Percentiles rank a stretch among this genome's conserved stretches.
Evolutionary conservation across 2,329 filamentous ascomycete species (phyloP).

Genomic region (Nothopassalora personata): DNA sequence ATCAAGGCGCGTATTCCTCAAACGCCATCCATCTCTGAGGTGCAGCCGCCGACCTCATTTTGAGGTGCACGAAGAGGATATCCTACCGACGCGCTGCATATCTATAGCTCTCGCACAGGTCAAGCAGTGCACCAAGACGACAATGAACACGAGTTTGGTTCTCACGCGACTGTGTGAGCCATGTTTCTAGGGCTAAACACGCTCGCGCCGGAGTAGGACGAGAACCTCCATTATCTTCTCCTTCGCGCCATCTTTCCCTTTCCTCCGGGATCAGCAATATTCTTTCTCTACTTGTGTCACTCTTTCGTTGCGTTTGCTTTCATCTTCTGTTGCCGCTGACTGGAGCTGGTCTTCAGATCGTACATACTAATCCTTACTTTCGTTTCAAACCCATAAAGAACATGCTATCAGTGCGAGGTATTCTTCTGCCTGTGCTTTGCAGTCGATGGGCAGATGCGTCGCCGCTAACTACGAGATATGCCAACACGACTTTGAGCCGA

Average conservation of each 20-base stretch:
- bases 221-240: slow-evolving; percentile 1
- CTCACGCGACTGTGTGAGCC: not conserved
- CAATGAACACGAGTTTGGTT: not conserved
- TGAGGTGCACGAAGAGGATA: slow-evolving; percentile 1
- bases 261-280: not conserved
- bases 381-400: not conserved
- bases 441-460: slow-evolving; percentile 8
- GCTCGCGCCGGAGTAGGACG: not conserved
- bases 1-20: not conserved
- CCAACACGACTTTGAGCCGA: slow-evolving; percentile 11
- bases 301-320: slow-evolving; percentile 10
- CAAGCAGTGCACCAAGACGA: slow-evolving; percentile 1
- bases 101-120: slow-evolving; percentile 22
- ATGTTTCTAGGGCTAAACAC: slow-evolving; percentile 2
- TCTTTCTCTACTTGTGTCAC: slow-evolving; percentile 10
- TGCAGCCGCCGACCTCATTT: slow-evolving; percentile 12
- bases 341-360: slow-evolving; percentile 27
- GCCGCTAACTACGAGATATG: slow-evolving; percentile 13
- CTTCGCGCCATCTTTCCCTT: slow-evolving; percentile 1
- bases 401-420: slow-evolving; percentile 10
- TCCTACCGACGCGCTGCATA: slow-evolving; percentile 22
- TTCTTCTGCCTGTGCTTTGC: slow-evolving; percentile 15
- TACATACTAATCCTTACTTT: slow-evolving; percentile 13
- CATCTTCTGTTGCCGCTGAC: slow-evolving; percentile 17
- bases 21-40: slow-evolving; percentile 1